Conservation (phyloP, 2,329 filamentous ascomycete genomes). For the Aureobasidium sp. region DNA sequence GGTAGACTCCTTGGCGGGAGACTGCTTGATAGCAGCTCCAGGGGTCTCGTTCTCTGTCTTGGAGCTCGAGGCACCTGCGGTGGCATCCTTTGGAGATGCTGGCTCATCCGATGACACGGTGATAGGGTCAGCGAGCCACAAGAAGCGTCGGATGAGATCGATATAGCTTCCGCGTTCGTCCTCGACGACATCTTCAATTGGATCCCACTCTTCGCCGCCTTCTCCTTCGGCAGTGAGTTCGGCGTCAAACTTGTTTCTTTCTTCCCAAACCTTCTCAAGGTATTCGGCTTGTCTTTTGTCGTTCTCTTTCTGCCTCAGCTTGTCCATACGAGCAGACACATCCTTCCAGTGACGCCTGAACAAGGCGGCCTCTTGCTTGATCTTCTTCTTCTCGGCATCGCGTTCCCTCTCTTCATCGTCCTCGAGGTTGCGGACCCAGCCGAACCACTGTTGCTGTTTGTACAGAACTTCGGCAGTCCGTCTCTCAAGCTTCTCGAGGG, state of each 20-base stretch:
- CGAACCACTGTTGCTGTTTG: slow-evolving; percentile 39
- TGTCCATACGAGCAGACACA: slow-evolving; percentile 30
- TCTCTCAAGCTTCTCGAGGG: slow-evolving; percentile 36
- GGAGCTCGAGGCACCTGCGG: background rate
- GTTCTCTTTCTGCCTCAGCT: slow-evolving; percentile 31
- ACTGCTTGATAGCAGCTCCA: background rate
- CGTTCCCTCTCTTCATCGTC: slow-evolving; percentile 36
- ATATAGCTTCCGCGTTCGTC: slow-evolving; percentile 38
- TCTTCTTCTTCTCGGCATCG: slow-evolving; percentile 42
- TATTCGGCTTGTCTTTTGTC: slow-evolving; percentile 36
- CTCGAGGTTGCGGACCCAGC: slow-evolving; percentile 30
- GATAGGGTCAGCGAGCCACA: slow-evolving; percentile 44
- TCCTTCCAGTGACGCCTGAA: slow-evolving; percentile 41
- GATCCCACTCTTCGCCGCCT: slow-evolving; percentile 38
- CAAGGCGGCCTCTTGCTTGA: slow-evolving; percentile 40
- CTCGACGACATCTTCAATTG: slow-evolving; percentile 39
- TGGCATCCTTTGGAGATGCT: background rate
- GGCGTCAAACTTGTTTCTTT: slow-evolving; percentile 29
- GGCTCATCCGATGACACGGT: background rate
- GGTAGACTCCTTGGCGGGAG: background rate
- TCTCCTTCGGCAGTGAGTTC: slow-evolving; percentile 22
- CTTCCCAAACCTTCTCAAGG: slow-evolving; percentile 35
- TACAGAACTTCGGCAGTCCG: slow-evolving; percentile 37
- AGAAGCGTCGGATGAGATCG: slow-evolving; percentile 37
- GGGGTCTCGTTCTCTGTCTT: background rate